These are phyloP conservation scores for Hirsutella rhossiliensis DNA, from an alignment of 2,329 filamentous ascomycete species.

Conservation along the genomic window DNA sequence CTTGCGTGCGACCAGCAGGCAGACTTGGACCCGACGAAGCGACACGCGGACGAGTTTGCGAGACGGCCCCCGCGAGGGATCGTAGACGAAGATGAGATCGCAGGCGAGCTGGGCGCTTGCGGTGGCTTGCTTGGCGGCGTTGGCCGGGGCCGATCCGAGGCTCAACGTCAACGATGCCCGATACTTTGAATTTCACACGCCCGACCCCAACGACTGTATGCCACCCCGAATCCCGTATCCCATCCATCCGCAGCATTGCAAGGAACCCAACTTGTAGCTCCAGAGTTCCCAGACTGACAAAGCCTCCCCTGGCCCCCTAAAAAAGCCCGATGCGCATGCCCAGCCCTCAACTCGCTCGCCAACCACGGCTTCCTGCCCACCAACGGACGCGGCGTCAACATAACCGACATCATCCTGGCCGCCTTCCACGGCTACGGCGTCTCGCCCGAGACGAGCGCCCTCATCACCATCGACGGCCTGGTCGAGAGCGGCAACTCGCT, in stretches of 20 bases:
- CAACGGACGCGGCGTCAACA: conserved; percentile 1
- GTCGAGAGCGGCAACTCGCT: neutral
- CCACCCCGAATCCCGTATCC: neutral
- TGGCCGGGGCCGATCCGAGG: neutral
- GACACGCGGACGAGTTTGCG: too few relatives aligned
- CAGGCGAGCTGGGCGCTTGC: neutral
- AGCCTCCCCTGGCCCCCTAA: neutral
- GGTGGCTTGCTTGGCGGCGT: neutral
- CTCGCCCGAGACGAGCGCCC: neutral
- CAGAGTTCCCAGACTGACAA: neutral
- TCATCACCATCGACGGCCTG: neutral
- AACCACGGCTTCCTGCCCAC: conserved; percentile 4
- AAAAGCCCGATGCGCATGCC: conserved; percentile 35
- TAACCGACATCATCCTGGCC: neutral
- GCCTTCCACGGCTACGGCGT: neutral
- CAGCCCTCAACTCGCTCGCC: conserved; percentile 3
- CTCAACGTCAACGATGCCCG: neutral
- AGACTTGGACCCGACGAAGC: too few relatives aligned
- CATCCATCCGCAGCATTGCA: neutral
- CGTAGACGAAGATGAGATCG: neutral
- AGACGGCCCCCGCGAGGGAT: neutral
- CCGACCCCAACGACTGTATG: neutral
- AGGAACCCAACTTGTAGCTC: neutral
- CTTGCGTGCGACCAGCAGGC: too few relatives aligned
- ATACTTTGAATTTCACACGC: neutral